A percentile compares a stretch with the other conserved stretches of the same genome.
These are phyloP conservation scores for Ocimum tenuiflorum DNA, from an alignment of 257 asterid species.

Conservation along the genomic window DNA sequence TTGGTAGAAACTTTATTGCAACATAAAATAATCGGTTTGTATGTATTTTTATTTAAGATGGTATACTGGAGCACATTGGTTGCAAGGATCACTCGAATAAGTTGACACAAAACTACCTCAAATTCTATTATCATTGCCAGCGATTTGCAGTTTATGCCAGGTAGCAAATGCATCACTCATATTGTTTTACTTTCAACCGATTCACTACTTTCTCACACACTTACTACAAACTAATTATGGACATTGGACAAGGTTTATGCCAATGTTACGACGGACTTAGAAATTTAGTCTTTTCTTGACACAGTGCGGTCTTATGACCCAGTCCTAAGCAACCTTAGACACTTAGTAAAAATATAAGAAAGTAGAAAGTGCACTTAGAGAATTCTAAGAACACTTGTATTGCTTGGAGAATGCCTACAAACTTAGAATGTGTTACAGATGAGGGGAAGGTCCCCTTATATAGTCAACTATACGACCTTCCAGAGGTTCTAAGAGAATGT, in stretches of 20 bases:
- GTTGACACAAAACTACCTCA: slow-evolving; percentile 29
- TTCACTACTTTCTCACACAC: slow-evolving; percentile 10
- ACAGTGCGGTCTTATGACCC: no score
- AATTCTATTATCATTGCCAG: slow-evolving; percentile 71
- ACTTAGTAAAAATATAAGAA: no score
- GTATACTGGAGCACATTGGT: slow-evolving; percentile 44
- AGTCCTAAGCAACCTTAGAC: no score
- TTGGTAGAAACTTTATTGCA: not conserved
- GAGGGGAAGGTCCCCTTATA: no score
- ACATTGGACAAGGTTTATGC: not conserved
- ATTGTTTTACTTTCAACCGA: slow-evolving; percentile 6
- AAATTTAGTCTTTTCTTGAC: no score
- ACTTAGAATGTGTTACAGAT: no score
- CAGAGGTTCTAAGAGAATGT: no score
- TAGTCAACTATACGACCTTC: no score
- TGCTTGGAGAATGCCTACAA: no score
- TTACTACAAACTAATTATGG: not conserved
- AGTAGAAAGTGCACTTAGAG: no score
- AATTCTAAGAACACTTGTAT: no score
- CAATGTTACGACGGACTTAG: no score
- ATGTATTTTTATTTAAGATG: slow-evolving; percentile 34
- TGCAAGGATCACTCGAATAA: slow-evolving; percentile 26
- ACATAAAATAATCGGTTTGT: not conserved
- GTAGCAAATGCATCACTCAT: slow-evolving; percentile 27
- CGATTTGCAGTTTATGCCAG: slow-evolving; percentile 68